Conservation (phyloP, 352 stramenopile genomes). For the Aphanomyces invadans region DNA sequence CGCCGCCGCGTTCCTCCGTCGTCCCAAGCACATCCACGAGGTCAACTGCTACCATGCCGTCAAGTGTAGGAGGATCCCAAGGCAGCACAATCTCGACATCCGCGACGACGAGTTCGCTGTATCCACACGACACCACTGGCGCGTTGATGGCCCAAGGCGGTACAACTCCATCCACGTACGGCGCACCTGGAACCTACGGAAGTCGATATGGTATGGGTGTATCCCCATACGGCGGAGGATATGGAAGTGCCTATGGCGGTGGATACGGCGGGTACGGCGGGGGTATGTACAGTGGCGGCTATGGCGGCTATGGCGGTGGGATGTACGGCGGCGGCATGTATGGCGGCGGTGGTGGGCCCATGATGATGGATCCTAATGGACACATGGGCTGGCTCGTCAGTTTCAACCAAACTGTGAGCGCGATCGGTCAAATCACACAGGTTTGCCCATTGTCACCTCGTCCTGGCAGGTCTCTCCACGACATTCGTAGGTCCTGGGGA, state of each 20-base stretch:
- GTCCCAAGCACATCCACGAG: background rate
- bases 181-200: slow-evolving; percentile 10
- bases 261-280: slow-evolving; percentile 37
- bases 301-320: slow-evolving; percentile 27
- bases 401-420: slow-evolving; percentile 63
- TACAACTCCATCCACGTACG: background rate
- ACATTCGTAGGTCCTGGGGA: slow-evolving; percentile 43
- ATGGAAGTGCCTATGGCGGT: slow-evolving; percentile 25
- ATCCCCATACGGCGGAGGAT: slow-evolving; percentile 29
- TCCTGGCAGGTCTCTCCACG: background rate
- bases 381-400: slow-evolving; percentile 51
- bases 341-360: slow-evolving; percentile 24
- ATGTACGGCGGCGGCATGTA: slow-evolving; percentile 30
- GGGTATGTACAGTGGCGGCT: slow-evolving; percentile 28
- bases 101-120: background rate
- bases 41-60: background rate
- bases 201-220: slow-evolving; percentile 32
- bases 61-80: background rate
- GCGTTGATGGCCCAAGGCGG: background rate
- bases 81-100: background rate
- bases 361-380: slow-evolving; percentile 46
- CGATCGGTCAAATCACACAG: slow-evolving; percentile 66
- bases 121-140: background rate
- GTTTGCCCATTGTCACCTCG: slow-evolving; percentile 21
- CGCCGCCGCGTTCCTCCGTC: background rate